phyloP scores from a whole-genome alignment of 1,284 basidiomycete genomes.

The Marasmius tenuissimus region DNA sequence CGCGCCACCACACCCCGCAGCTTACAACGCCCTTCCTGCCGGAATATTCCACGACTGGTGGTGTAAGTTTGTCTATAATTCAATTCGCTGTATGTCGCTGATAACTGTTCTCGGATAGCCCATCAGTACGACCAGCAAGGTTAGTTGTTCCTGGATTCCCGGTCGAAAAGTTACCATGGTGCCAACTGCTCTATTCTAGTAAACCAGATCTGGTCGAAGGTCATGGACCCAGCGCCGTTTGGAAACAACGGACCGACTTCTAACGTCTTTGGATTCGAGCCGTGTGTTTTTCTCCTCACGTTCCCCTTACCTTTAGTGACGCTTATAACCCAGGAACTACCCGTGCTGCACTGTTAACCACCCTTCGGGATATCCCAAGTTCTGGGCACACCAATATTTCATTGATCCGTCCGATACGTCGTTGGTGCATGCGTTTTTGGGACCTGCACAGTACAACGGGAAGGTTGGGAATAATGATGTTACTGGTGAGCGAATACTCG shows the following conservation, averaged over 20 bases:
- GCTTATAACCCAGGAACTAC: slow-evolving; percentile 29
- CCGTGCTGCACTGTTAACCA: slow-evolving; percentile 43
- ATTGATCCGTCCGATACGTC: slow-evolving; percentile 25
- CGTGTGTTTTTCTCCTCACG: slow-evolving; percentile 22
- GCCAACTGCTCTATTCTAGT: slow-evolving; percentile 19
- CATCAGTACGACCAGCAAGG: slow-evolving; percentile 43
- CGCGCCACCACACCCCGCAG: slow-evolving; percentile 16
- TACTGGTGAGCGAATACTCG: slow-evolving; percentile 22
- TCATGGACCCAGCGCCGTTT: slow-evolving; percentile 35
- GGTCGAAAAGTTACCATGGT: background rate
- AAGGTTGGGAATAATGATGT: slow-evolving; percentile 30
- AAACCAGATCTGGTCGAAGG: slow-evolving; percentile 40
- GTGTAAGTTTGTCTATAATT: slow-evolving; percentile 22
- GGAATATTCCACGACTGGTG: slow-evolving; percentile 36
- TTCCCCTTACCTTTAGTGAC: background rate
- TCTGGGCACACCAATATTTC: slow-evolving; percentile 40
- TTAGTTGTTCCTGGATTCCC: slow-evolving; percentile 6
- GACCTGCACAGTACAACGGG: slow-evolving; percentile 33
- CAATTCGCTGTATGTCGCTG: background rate
- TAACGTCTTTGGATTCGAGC: slow-evolving; percentile 42
- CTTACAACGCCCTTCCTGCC: slow-evolving; percentile 39
- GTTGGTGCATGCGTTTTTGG: slow-evolving; percentile 35
- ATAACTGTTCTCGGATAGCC: slow-evolving; percentile 18
- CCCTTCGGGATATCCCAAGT: slow-evolving; percentile 38
- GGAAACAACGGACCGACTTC: slow-evolving; percentile 35